Evolutionary conservation across 352 stramenopile genomes (phyloP).

Genomic region (Globisporangium emineosum): DNA sequence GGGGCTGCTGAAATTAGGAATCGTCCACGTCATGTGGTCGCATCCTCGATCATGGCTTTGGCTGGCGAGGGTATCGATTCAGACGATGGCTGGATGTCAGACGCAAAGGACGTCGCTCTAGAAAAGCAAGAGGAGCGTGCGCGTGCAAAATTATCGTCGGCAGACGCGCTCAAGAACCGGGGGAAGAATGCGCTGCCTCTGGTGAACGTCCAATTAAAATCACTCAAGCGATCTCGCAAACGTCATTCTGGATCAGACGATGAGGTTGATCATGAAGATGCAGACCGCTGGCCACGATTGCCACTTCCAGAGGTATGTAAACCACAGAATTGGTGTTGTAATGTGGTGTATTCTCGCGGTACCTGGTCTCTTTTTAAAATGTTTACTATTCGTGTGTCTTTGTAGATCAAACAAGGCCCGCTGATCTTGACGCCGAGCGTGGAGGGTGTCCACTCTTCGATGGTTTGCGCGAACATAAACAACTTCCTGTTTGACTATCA

Average conservation of each 20-base stretch:
- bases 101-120: slow-evolving; percentile 36
- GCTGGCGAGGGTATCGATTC: slow-evolving; percentile 20
- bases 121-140: slow-evolving; percentile 5
- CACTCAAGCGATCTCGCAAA: slow-evolving; percentile 6
- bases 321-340: too few species aligned
- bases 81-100: slow-evolving; percentile 60
- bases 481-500: slow-evolving; percentile 76
- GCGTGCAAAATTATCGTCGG: neutral
- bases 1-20: slow-evolving; percentile 18
- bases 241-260: slow-evolving; percentile 16
- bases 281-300: slow-evolving; percentile 52
- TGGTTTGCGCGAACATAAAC: slow-evolving; percentile 71
- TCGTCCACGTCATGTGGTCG: slow-evolving; percentile 41
- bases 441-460: slow-evolving; percentile 5
- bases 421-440: slow-evolving; percentile 31
- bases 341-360: neutral
- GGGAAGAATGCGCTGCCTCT: slow-evolving; percentile 9
- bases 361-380: neutral
- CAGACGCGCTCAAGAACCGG: neutral
- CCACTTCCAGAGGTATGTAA: slow-evolving; percentile 35
- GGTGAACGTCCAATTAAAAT: neutral
- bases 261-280: slow-evolving; percentile 17
- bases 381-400: neutral
- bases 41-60: slow-evolving; percentile 24
- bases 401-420: slow-evolving; percentile 32